Evolutionary conservation across 257 asterid genomes (phyloP).

Genomic region (Thymus mandschuricus): DNA sequence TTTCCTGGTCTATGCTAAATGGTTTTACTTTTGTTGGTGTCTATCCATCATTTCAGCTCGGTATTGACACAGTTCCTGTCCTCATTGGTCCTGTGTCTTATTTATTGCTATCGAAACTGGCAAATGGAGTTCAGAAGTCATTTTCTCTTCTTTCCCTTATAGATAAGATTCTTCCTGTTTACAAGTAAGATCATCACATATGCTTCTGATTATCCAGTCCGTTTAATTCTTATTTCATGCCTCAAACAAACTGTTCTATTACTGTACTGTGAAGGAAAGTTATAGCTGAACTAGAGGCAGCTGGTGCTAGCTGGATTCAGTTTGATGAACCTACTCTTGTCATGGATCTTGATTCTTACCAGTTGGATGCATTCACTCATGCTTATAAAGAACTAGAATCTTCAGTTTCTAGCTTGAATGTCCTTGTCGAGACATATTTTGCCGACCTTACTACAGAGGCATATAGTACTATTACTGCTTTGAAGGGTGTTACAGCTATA

Average conservation of each 20-base stretch:
- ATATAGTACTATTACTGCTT: constrained; percentile 54
- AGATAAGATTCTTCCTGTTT: constrained; percentile 74
- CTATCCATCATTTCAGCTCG: constrained; percentile 54
- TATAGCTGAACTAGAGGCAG: constrained; percentile 72
- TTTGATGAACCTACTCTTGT: constrained; percentile 86
- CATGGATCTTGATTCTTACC: constrained; percentile 66
- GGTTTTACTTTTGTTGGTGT: constrained; percentile 1
- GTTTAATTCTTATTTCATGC: not conserved
- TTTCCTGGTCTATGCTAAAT: not conserved
- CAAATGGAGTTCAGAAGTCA: constrained; percentile 70
- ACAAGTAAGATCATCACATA: constrained; percentile 53
- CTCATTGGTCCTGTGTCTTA: constrained; percentile 81
- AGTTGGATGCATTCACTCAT: constrained; percentile 61
- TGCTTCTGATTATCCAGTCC: constrained; percentile 1
- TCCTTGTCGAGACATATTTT: constrained; percentile 76
- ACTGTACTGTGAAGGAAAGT: constrained; percentile 59
- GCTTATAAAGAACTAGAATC: constrained; percentile 69
- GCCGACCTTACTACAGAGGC: constrained; percentile 73
- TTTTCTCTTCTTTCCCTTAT: constrained; percentile 67
- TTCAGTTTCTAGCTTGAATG: constrained; percentile 60
- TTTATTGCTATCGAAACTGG: constrained; percentile 73
- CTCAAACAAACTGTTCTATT: constrained; percentile 4
- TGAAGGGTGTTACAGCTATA: constrained; percentile 70
- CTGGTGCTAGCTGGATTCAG: constrained; percentile 86
- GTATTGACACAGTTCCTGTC: constrained; percentile 75